Evolutionary conservation across 495 filamentous ascomycete genomes (phyloP), one percentile per base, ranked within the genome.

Genomic region (Penicillium goetzii): DNA sequence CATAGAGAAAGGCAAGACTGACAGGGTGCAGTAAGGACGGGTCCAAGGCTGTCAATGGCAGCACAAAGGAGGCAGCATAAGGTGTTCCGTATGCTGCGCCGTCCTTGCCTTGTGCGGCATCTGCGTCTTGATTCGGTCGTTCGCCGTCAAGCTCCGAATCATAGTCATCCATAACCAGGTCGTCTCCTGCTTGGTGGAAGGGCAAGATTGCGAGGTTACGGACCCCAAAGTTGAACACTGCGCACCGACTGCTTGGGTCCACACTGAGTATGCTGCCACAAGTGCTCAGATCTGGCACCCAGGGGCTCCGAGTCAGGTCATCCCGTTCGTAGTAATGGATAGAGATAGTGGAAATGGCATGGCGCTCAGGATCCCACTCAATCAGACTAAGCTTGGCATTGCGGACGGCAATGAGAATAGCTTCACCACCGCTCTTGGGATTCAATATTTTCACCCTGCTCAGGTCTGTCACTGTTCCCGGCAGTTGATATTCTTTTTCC

Each of bases 301-400:
- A 98, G 21, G 88, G 93, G 68, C 83, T 89, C 33, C 85, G 83
- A 60, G 85, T 84, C 62, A 92, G 80, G 68, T 97, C 93, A 70
- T 97, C 93, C 72, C 93, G 86, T 73, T 99, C 95, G 73, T 98
- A 99, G 79, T 93, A 97, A 79, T 99, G 95, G 66, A 99, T 93
- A 30, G 93, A 97, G 60, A 93, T 86, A 15, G 95, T 99, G 30
- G 86, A 86, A 56, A 98, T 85, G 26, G 84, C 83, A 71, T 91
- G 80, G 41, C 84, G 84, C 67, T 90, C 88, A 21, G 91, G 87
- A 74, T 99, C 91, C 95, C 95, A 99, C 80, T 97, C 92, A 56
- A 97, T 86, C 79, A 98, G 79, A 73, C 90, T 92, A 61, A 97
- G 81, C 75, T 95, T 97, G 28, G 95, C 96, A 80, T 98, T 93